Percentiles rank a stretch among this genome's conserved stretches.
These are phyloP conservation scores for Mycena rebaudengoi DNA, from an alignment of 768 basidiomycete species.

Conservation along the genomic window DNA sequence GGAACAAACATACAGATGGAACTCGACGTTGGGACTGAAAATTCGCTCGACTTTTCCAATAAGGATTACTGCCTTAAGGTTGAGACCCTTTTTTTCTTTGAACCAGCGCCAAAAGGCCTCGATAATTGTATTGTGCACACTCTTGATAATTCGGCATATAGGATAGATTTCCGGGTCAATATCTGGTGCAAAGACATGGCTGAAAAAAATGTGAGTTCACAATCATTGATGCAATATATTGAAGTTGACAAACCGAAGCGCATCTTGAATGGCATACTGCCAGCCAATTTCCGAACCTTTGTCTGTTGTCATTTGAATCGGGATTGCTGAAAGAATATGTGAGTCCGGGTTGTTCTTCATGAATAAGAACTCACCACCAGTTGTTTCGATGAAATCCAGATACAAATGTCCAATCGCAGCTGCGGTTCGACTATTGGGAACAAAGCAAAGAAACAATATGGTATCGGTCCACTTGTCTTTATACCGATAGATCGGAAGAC, in stretches of 20 bases:
- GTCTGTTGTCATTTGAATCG: constrained; percentile 38
- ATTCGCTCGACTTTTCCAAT: too few relatives aligned
- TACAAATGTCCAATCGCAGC: constrained; percentile 40
- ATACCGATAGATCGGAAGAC: constrained; percentile 20
- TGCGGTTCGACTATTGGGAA: constrained; percentile 35
- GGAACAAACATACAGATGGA: too few relatives aligned
- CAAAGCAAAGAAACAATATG: constrained; percentile 26
- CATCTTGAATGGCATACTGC: constrained; percentile 23
- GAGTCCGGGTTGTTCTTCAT: neutral
- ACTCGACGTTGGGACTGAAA: too few relatives aligned
- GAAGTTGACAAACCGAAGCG: neutral
- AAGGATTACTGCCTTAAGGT: too few relatives aligned
- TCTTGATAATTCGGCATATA: constrained; percentile 27
- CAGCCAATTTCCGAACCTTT: constrained; percentile 42
- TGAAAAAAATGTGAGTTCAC: constrained; percentile 2
- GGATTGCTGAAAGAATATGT: constrained; percentile 34
- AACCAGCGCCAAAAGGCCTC: constrained; percentile 43
- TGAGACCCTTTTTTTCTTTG: too few relatives aligned
- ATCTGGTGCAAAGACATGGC: constrained; percentile 31
- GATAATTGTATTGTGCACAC: constrained; percentile 40
- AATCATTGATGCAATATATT: neutral
- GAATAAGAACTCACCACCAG: constrained; percentile 27
- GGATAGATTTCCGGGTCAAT: constrained; percentile 31
- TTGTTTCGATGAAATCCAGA: constrained; percentile 40
- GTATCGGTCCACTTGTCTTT: constrained; percentile 37